Percentiles rank a stretch among this genome's conserved stretches.
Conservation (phyloP, 352 stramenopile genomes). For the Pythium pyrilobum region DNA sequence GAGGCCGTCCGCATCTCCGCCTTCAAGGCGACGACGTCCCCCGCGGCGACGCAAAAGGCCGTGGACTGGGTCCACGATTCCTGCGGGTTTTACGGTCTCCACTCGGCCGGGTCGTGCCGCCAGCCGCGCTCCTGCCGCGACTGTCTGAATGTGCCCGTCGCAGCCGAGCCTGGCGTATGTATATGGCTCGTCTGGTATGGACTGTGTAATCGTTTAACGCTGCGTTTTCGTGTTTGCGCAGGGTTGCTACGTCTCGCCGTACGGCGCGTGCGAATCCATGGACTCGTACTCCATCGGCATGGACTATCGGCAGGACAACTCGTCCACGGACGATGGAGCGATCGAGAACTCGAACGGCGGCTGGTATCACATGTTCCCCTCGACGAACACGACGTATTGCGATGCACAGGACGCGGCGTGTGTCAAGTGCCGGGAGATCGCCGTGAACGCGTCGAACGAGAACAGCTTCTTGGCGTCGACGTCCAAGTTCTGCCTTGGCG, state of each 20-base stretch:
- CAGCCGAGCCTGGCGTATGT: conserved; percentile 23
- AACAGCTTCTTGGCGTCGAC: conserved; percentile 39
- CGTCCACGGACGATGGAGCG: conserved; percentile 32
- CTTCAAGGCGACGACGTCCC: no score
- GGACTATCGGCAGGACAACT: conserved; percentile 34
- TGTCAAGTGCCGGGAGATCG: conserved; percentile 30
- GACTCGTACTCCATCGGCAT: conserved; percentile 28
- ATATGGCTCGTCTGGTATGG: not conserved
- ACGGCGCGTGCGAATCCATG: conserved; percentile 44
- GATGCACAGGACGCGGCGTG: conserved; percentile 37
- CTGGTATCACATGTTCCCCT: conserved; percentile 41
- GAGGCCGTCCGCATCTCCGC: no score
- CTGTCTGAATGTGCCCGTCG: conserved; percentile 43
- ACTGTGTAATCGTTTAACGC: not conserved
- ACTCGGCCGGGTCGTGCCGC: conserved; percentile 27
- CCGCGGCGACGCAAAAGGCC: not conserved
- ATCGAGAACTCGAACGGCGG: conserved; percentile 17
- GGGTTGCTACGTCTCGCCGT: conserved; percentile 39
- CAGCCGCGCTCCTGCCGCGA: conserved; percentile 49
- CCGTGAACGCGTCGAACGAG: conserved; percentile 28
- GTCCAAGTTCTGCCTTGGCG: conserved; percentile 44
- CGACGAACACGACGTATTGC: conserved; percentile 48
- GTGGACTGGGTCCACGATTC: conserved; percentile 18
- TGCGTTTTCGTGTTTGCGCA: not conserved
- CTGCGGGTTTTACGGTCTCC: conserved; percentile 43